Evolutionary conservation across 345 rosid species (phyloP), one percentile per base, ranked within the genome.

Genomic region (Syzygium aqueum): DNA sequence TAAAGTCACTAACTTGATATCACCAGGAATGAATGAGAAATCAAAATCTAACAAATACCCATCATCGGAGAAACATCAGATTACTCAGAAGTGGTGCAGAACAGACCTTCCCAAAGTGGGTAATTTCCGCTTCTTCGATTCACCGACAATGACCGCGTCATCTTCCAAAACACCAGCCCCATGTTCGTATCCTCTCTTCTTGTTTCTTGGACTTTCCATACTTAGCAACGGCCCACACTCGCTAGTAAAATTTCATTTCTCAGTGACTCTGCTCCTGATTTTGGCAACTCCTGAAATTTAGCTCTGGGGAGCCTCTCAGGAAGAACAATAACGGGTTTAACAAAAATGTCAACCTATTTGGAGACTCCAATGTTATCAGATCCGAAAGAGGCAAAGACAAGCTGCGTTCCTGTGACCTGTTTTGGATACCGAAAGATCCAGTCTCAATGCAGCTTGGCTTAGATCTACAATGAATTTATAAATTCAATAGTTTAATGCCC

Each of bases 101-200:
- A 63, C 89, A 88, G 87, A 97, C 99, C 98, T 94, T 84, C 97
- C 98, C 87, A 97, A 94, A 89, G 96, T 95, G 30, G 98, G 99
- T 87, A 95, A 53, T 89, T 93, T 97, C 63, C 94, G 92, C 92
- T 89, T 97, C 90, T 97, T 97, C 15, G 96, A 90, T 87, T 92
- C 97, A 2, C 93, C 91, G 77, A 90, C 73, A 33, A 17, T 3
- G 28, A 46, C 19, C 30, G 86, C 85, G 86, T 89, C 87, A 73
- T 89, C 94, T 87, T 85, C 86, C 85, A 87, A 91, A 89, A 94
- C 95, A 84, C 92, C 95, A 87, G 88, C 88, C 87, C 90, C 88
- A 87, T 92, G 90, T 84, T 93, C 94, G 90, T 89, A 91, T 53
- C 93, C 95, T 85, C 96, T 93, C 91, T 88, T 88, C 87, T 94